Evolutionary conservation across 768 basidiomycete species (phyloP).

Genomic region (Sporobolomyces roseus): DNA sequence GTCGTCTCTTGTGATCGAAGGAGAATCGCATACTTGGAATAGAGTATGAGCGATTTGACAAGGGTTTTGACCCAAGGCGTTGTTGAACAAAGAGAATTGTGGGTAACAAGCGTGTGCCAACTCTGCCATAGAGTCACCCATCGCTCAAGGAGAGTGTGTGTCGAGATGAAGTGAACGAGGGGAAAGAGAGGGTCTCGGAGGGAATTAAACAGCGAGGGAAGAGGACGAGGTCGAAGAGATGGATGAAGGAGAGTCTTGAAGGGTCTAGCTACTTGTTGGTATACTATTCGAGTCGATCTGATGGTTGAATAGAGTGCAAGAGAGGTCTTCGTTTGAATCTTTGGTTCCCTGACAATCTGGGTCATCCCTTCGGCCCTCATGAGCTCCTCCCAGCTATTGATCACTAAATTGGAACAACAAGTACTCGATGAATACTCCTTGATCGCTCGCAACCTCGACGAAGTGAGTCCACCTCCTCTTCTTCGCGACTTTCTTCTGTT

Average conservation of each 20-base stretch:
- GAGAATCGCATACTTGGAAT: background rate
- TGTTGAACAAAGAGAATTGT: slow-evolving; percentile 41
- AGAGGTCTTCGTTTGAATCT: too few species aligned
- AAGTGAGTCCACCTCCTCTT: slow-evolving; percentile 17
- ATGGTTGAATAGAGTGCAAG: background rate
- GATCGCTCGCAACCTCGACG: slow-evolving; percentile 34
- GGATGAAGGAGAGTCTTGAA: too few species aligned
- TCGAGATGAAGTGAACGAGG: too few species aligned
- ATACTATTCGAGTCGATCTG: background rate
- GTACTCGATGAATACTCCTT: slow-evolving; percentile 32
- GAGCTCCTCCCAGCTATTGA: background rate
- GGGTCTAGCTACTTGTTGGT: too few species aligned
- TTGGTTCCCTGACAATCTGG: too few species aligned
- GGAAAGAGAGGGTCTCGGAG: background rate
- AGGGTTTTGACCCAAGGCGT: slow-evolving; percentile 47
- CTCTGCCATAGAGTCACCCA: background rate
- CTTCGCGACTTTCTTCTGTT: background rate
- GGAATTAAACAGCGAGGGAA: background rate
- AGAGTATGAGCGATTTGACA: slow-evolving; percentile 45
- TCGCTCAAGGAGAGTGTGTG: background rate
- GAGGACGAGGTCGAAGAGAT: too few species aligned
- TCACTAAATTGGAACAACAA: slow-evolving; percentile 22
- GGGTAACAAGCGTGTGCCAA: slow-evolving; percentile 12
- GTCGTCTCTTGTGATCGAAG: background rate
- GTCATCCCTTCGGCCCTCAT: background rate